Conservation (phyloP, 179 eudicot genomes). For the Carnegiea gigantea region DNA sequence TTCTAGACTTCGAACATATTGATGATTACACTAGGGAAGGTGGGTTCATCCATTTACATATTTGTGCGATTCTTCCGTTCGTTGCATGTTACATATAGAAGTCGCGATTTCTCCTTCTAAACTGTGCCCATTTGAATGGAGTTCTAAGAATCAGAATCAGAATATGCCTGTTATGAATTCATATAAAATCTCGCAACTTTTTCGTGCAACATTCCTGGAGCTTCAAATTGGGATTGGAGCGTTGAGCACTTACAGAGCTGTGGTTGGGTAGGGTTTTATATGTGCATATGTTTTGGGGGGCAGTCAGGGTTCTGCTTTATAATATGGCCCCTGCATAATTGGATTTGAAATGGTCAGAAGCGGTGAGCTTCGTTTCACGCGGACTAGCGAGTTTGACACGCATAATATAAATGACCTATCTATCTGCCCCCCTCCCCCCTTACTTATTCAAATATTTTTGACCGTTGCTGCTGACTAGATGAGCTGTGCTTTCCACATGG, state of each 20-base stretch:
- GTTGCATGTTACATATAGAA: no score
- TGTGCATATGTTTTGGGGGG: background rate
- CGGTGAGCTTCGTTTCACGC: conserved; percentile 11
- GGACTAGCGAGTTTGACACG: conserved; percentile 7
- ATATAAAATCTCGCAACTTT: background rate
- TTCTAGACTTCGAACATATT: background rate
- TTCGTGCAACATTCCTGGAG: background rate
- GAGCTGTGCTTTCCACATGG: background rate
- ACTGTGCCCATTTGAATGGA: no score
- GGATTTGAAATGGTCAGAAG: conserved; percentile 15
- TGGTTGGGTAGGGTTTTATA: background rate
- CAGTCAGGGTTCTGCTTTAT: no score
- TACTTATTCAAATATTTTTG: conserved; percentile 12
- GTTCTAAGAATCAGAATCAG: background rate
- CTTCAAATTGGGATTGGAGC: no score
- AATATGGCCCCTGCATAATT: no score
- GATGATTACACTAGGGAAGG: background rate
- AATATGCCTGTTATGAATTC: background rate
- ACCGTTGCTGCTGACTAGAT: conserved; percentile 3
- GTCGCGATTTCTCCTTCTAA: background rate
- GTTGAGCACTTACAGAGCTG: background rate
- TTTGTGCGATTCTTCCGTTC: no score
- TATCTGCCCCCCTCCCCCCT: background rate
- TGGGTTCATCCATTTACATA: background rate
- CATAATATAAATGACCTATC: background rate